Base-by-base conservation (phyloP, 177 flowering plant genomes). In the Telopea speciosissima region DNA sequence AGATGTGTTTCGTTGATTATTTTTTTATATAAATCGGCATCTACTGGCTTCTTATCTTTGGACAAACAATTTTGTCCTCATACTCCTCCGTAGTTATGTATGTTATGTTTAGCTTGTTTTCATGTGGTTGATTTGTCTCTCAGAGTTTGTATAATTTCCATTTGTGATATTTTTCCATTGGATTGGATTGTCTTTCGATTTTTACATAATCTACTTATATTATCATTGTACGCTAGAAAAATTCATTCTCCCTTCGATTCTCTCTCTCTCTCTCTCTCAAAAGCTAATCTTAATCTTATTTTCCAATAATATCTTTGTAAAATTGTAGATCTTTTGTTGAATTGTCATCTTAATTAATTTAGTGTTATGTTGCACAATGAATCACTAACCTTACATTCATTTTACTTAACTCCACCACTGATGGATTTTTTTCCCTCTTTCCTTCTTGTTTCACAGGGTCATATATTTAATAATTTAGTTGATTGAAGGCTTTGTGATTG, bases 401-500 rank as follows among this genome's bases (percentile, higher is more conserved):
- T 25, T 70, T 11, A 70, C 67, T 25, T 23, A 19, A 17, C 21
- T 21, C 24, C 28, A 31, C 22, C 28, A 52, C 71, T 49, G 62
- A 63, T 59, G 60, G 23, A 65, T 12, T 42, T 56, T 59, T 12
- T 62, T 31, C 23, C 25, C 33, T 59, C 8, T 60, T 40, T 62
- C 24, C 23, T 22, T n/a, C 26, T 26, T 54, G 45, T 40, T 66
- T 59, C 21, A 58, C 61, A 42, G 67, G 62, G 62, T 64, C 64
- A 63, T 58, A 63, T 62, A 21, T 44, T 63, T 24, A 9, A 5
- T 24, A 63, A 14, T 21, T 36, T 36, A 24, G 1, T 54, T 28
- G 31, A 56, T 60, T 56, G 40, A 44, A 22, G 8, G 33, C 22
- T 68, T 26, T 24, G 65, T 19, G 28, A 54, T n/a, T 73, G 63